Evolutionary conservation across 1,284 basidiomycete species (phyloP), one percentile per base, ranked within the genome.

Genomic region (Phlebopus sp.): DNA sequence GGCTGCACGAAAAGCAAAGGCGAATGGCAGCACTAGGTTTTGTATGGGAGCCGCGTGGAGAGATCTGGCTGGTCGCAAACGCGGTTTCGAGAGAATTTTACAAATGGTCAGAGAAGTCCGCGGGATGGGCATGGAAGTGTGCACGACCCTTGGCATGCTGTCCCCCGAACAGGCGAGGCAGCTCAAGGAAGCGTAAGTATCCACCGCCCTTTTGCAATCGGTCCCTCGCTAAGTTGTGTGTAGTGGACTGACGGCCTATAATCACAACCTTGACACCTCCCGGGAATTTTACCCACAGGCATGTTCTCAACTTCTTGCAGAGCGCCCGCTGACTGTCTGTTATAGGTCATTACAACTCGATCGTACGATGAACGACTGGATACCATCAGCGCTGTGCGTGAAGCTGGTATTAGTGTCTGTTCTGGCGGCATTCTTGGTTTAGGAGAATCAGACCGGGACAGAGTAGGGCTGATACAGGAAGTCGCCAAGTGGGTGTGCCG

Each of bases 31-130:
- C 64, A 99, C 96, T 17, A 80, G 96, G 19, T 98, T 98, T 74
- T 99, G 96, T 69, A 98, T 98, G 96, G 96, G 96, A 48, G 95
- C 96, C 4, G 96, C 96, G n/a, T 99, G 96, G 96, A 78, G 96
- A 56, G 96, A 97, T 68, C 80, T 98, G 40, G 85, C 90, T 23
- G 95, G 96, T 3, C 82, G 92, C 55, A 98, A 97, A 71, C 80
- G 90, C 43, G 95, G 95, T 1, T 99, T 99, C 60, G 90, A 97
- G 66, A 82, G 85, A 57, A 98, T 99, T 62, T 73, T 99, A 52
- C 76, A 84, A 55, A 99, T 98, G 95, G 96, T 99, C 63, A 73
- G 78, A 53, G 83, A 90, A 67, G 86, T 92, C 62, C 81, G 91
- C 55, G 84, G 79, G 21, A 94, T 94, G 92, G 90, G 82, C 35